These are phyloP conservation scores for Solanum hybrid DNA, from an alignment of 305 asterid species.

Conservation along the genomic window DNA sequence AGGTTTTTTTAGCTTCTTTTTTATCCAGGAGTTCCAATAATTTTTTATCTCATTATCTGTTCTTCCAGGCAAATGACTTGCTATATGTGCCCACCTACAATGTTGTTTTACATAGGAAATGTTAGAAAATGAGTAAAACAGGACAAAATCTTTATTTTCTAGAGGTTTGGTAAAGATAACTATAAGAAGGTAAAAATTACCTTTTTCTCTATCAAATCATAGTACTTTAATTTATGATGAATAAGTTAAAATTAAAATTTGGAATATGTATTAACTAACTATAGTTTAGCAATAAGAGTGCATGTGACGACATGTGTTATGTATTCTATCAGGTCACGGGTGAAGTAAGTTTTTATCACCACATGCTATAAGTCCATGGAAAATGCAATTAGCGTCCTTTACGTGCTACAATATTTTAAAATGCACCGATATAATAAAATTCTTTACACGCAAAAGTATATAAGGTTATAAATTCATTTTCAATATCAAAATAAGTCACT, in stretches of 20 bases:
- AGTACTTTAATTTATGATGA: not conserved
- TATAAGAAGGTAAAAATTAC: not conserved
- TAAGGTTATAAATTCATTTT: not conserved
- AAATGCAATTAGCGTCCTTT: not conserved
- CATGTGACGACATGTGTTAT: not conserved
- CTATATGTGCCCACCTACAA: slow-evolving; percentile 95
- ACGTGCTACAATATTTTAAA: not conserved
- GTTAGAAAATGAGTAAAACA: not conserved
- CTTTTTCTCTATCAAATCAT: not conserved
- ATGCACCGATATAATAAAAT: not conserved
- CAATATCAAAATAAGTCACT: not conserved
- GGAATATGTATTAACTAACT: not conserved
- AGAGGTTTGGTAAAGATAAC: not conserved
- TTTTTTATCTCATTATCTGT: slow-evolving; percentile 87
- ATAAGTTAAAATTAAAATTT: not conserved
- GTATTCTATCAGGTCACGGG: not conserved
- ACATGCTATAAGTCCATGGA: not conserved
- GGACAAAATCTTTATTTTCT: not conserved
- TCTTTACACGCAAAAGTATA: not conserved
- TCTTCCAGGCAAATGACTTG: slow-evolving; percentile 91
- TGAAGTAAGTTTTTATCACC: not conserved
- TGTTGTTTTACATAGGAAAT: not conserved
- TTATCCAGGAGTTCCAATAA: slow-evolving; percentile 96
- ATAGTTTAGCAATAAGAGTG: not conserved
- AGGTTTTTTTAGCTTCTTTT: slow-evolving; percentile 61